A percentile compares a stretch with the other conserved stretches of the same genome.
Evolutionary conservation across 805 yeast species (phyloP).

Genomic region (Yarrowia sp.): DNA sequence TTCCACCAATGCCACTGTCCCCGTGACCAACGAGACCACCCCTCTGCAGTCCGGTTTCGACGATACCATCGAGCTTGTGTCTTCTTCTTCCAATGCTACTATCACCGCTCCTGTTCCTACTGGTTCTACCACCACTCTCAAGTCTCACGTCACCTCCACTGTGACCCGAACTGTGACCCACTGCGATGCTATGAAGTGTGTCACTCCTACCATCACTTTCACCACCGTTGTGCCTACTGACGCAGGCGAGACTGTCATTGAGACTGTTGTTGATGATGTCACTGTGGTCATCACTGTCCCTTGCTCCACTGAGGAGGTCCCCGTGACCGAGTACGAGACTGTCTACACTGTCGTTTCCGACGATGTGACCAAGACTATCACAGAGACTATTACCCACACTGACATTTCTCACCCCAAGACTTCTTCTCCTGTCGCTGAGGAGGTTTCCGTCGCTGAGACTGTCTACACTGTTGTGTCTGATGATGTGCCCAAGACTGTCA

Average conservation of each 20-base stretch:
- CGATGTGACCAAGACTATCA: not conserved
- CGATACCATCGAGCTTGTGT: not conserved
- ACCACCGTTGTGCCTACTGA: conserved; percentile 54
- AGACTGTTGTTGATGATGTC: conserved; percentile 68
- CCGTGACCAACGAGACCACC: not conserved
- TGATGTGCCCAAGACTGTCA: not conserved
- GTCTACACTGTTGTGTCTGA: not conserved
- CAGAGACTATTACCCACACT: not conserved
- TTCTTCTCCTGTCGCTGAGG: not conserved
- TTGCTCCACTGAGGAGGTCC: conserved; percentile 64
- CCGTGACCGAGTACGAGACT: not conserved
- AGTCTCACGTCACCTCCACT: conserved; percentile 77
- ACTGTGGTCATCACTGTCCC: conserved; percentile 57
- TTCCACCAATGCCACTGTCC: not conserved
- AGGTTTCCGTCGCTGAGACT: not conserved
- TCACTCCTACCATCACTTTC: conserved; percentile 86
- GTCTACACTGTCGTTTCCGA: not conserved
- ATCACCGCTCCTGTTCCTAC: not conserved
- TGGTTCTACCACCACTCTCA: not conserved
- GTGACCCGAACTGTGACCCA: conserved; percentile 78
- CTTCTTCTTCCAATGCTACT: not conserved
- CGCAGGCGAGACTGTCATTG: conserved; percentile 62
- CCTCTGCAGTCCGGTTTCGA: too few species aligned
- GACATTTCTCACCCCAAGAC: not conserved
- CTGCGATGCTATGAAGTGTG: conserved; percentile 67